A percentile compares a stretch with the other conserved stretches of the same genome.
Evolutionary conservation across 164 flowering plant species (phyloP).

Genomic region (Vitis rotundifolia): DNA sequence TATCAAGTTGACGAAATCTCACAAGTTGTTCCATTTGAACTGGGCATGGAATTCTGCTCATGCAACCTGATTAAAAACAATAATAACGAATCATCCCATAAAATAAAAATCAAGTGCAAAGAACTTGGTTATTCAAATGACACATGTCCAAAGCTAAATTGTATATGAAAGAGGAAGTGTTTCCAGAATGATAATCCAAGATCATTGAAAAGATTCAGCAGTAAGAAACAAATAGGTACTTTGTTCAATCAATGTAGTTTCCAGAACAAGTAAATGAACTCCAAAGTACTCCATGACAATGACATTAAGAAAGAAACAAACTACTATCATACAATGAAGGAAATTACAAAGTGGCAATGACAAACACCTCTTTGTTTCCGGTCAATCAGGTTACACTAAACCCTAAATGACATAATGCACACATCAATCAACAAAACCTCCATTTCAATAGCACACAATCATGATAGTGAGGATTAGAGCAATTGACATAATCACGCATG

Average conservation of each 20-base stretch:
- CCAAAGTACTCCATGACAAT: background rate
- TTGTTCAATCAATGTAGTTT: background rate
- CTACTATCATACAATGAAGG: constrained; percentile 33
- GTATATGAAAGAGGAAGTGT: too few relatives aligned
- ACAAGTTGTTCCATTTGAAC: background rate
- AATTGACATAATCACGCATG: background rate
- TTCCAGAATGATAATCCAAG: background rate
- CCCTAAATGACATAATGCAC: constrained; percentile 56
- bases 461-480: constrained; percentile 1
- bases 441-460: constrained; percentile 7
- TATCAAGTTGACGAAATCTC: background rate
- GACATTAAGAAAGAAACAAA: constrained; percentile 2
- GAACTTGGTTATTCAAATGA: background rate
- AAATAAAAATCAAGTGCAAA: background rate
- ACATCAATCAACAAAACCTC: constrained; percentile 33
- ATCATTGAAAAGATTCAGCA: background rate
- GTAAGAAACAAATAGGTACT: background rate
- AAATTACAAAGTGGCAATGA: constrained; percentile 52
- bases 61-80: constrained; percentile 1
- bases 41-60: background rate
- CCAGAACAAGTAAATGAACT: background rate
- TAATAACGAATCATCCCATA: background rate
- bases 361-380: constrained; percentile 47
- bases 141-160: background rate
- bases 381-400: constrained; percentile 63